These are phyloP conservation scores for Chloromonas sp. DNA, from an alignment of 163 green algal species.

Conservation along the genomic window DNA sequence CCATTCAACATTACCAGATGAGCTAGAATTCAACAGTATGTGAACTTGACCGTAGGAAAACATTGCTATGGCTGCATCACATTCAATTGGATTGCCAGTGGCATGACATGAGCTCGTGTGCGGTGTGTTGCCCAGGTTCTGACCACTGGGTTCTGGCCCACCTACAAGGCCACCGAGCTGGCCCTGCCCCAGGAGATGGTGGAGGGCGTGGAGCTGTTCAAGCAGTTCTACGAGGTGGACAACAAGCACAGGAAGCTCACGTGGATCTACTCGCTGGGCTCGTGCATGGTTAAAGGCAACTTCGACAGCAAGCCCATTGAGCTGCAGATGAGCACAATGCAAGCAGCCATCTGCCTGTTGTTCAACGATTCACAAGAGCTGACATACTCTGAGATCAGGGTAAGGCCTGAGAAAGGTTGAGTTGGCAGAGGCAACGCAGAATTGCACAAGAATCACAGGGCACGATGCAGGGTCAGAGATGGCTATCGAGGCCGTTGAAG, in stretches of 20 bases:
- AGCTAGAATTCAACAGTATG: too few species aligned
- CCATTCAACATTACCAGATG: too few species aligned
- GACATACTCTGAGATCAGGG: conserved; percentile 47
- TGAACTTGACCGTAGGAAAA: too few species aligned
- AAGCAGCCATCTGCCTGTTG: conserved; percentile 60
- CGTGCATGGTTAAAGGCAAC: conserved; percentile 69
- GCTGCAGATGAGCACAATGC: conserved; percentile 79
- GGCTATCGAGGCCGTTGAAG: too few species aligned
- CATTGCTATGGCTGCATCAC: too few species aligned
- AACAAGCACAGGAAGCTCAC: conserved; percentile 59
- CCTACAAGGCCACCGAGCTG: conserved; percentile 88
- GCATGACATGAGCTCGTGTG: not conserved
- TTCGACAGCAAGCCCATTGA: conserved; percentile 84
- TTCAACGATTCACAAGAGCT: conserved; percentile 62
- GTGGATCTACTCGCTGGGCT: conserved; percentile 90
- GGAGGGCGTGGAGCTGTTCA: conserved; percentile 57
- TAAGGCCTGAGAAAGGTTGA: not conserved
- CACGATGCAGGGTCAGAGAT: too few species aligned
- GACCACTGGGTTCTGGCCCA: conserved; percentile 93
- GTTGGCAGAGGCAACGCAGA: not conserved
- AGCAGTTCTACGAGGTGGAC: conserved; percentile 38
- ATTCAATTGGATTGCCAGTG: too few species aligned
- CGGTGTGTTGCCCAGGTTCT: conserved; percentile 50
- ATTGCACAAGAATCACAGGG: too few species aligned
- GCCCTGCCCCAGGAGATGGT: conserved; percentile 88